Evolutionary conservation across 1,284 basidiomycete species (phyloP).

Genomic region (Puccinia hordei): DNA sequence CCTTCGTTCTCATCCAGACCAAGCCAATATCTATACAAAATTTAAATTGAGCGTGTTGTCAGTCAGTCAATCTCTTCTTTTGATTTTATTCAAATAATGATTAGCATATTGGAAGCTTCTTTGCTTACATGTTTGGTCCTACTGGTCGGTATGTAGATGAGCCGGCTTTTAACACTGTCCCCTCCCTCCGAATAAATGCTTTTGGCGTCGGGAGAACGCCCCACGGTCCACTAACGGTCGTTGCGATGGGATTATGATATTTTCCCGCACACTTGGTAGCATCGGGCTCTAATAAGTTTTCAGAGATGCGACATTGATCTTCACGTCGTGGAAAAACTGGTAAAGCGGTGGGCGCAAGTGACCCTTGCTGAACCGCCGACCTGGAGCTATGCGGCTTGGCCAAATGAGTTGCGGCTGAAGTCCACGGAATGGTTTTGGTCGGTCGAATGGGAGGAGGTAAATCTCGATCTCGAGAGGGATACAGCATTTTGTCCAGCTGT

Average conservation of each 20-base stretch:
- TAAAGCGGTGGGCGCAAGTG: conserved; percentile 1
- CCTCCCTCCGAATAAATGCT: conserved; percentile 33
- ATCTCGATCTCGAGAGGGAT: conserved; percentile 2
- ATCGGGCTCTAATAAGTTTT: conserved; percentile 18
- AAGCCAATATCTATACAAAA: conserved; percentile 36
- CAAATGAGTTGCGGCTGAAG: neutral
- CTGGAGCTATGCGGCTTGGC: neutral
- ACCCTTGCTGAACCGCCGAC: conserved; percentile 14
- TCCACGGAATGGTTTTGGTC: neutral
- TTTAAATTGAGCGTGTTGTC: neutral
- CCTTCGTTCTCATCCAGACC: conserved; percentile 47
- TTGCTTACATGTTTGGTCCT: conserved; percentile 41
- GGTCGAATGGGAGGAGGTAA: neutral
- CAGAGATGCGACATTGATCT: conserved; percentile 29
- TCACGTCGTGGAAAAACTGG: neutral
- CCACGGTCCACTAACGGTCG: conserved; percentile 34
- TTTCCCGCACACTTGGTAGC: conserved; percentile 24
- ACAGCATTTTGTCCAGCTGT: neutral
- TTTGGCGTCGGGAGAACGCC: conserved; percentile 36
- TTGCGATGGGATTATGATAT: conserved; percentile 37
- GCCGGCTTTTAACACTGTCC: conserved; percentile 6
- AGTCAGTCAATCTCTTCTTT: neutral
- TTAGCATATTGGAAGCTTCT: neutral
- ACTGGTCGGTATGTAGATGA: conserved; percentile 26
- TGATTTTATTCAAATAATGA: neutral